Evolutionary conservation across 495 filamentous ascomycete species (phyloP).

Genomic region (Usnea hakonensis): DNA sequence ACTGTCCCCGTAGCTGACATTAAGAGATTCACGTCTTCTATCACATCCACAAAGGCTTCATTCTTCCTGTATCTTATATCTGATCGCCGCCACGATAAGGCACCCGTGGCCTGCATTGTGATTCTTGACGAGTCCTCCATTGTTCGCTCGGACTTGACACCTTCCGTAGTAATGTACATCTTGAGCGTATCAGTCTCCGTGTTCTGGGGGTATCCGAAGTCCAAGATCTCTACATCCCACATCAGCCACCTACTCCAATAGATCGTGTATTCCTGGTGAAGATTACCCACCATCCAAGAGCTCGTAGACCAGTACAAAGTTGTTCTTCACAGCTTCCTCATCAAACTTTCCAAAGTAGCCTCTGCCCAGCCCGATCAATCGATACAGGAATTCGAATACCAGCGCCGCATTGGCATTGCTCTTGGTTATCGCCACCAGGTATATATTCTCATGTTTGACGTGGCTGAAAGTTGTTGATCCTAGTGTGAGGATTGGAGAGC

Average conservation of each 20-base stretch:
- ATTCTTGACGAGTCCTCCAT: slow-evolving; percentile 92
- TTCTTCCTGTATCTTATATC: slow-evolving; percentile 99
- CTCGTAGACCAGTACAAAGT: slow-evolving; percentile 98
- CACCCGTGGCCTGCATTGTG: slow-evolving; percentile 98
- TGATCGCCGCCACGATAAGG: slow-evolving; percentile 89
- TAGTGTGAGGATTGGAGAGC: slow-evolving; percentile 93
- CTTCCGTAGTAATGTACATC: slow-evolving; percentile 99
- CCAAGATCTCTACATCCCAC: slow-evolving; percentile 73
- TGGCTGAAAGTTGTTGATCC: slow-evolving; percentile 98
- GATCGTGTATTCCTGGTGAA: neutral
- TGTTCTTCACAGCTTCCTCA: slow-evolving; percentile 99
- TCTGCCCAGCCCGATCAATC: slow-evolving; percentile 80
- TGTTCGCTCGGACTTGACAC: slow-evolving; percentile 89
- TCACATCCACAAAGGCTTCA: slow-evolving; percentile 98
- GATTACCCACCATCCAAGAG: slow-evolving; percentile 72
- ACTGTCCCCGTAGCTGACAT: slow-evolving; percentile 96
- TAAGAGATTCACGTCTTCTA: slow-evolving; percentile 97
- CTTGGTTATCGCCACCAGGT: slow-evolving; percentile 94
- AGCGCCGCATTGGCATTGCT: slow-evolving; percentile 99
- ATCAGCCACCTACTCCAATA: neutral
- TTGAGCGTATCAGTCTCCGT: slow-evolving; percentile 98
- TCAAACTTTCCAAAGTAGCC: slow-evolving; percentile 99
- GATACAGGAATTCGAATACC: slow-evolving; percentile 96
- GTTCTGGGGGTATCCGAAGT: slow-evolving; percentile 99
- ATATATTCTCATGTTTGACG: slow-evolving; percentile 99